Evolutionary conservation across 148 eudicot genomes (phyloP).

Genomic region (Pharnaceum exiguum): DNA sequence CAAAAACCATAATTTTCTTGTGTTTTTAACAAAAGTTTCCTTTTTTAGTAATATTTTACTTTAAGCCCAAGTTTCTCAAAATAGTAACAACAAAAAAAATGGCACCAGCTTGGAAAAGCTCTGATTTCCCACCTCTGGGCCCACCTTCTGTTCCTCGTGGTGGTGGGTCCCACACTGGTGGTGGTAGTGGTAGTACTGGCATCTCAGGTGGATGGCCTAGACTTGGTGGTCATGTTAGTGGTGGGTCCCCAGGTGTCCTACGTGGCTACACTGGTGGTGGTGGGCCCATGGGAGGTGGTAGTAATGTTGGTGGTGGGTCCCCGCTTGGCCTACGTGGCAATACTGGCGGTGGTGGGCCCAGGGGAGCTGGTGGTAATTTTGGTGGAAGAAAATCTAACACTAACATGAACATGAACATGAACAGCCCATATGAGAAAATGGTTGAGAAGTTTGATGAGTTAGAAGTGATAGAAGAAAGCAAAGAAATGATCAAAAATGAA

Average conservation of each 20-base stretch:
- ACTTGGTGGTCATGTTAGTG: background rate
- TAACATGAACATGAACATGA: background rate
- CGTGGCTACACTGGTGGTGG: slow-evolving; percentile 4
- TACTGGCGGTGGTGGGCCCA: background rate
- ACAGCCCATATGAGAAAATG: slow-evolving; percentile 8
- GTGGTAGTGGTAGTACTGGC: background rate
- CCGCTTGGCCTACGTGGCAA: too few species aligned
- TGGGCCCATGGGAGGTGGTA: background rate
- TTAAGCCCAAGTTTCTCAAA: slow-evolving; percentile 27
- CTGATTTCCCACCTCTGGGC: slow-evolving; percentile 26
- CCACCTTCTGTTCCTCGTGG: background rate
- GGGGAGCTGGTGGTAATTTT: background rate
- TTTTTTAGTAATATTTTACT: too few species aligned
- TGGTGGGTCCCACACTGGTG: slow-evolving; percentile 4
- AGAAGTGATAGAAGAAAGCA: slow-evolving; percentile 19
- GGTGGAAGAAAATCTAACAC: background rate
- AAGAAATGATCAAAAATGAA: background rate
- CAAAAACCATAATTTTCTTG: background rate
- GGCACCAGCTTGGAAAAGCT: slow-evolving; percentile 7
- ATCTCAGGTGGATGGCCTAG: background rate
- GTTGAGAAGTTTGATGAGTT: slow-evolving; percentile 31
- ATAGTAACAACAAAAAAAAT: background rate
- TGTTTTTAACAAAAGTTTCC: too few species aligned
- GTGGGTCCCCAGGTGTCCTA: too few species aligned
- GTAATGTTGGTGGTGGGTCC: slow-evolving; percentile 3